Base-by-base conservation (phyloP, 1,284 basidiomycete species). In the Tremellales sp. region DNA sequence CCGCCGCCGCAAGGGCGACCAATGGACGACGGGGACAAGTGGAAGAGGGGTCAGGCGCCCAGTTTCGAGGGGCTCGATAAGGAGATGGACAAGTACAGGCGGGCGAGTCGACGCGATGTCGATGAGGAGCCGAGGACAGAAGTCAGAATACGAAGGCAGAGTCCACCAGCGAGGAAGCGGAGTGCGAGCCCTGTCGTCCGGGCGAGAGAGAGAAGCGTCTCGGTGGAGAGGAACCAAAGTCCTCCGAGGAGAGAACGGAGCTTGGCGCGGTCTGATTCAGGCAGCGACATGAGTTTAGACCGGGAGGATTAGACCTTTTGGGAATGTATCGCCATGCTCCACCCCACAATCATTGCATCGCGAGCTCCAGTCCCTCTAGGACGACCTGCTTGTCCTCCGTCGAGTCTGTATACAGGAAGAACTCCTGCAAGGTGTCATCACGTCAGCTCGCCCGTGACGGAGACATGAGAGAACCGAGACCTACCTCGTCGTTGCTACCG, bases 181-280 rank as follows among this genome's bases (percentile, higher is more conserved):
- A 43, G 43, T 40, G 43, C 16, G 10, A 31, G 29, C 16, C 29
- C 29, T 31, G 29, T 31, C 16, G 45, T 38, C 14, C 22, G 38
- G 10, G n/a, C 7, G 52, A 63, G 26, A 29, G 66, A 58, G 40
- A 72, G 57, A 49, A 76, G 69, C n/a, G 73, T n/a, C n/a, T n/a
- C n/a, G n/a, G 74, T 68, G 33, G 74, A 60, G 49, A 66, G 72
- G 3, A 71, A 71, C 22, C 71, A 64, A 21, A 66, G 51, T 6
- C 66, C 60, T 5, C 59, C 63, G 36, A 72, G 60, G 40, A 73
- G 54, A 14, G 63, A 54, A 37, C 61, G 55, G 42, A 73, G 70
- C 61, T 73, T 71, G 40, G 42, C 51, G 13, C 47, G 43, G 41
- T 55, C 53, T 3, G 62, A 59, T 19, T 35, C 29, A 8, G 57